Base-by-base conservation (phyloP, 192 early-diverging fungal genomes). In the Coemansia sp. region DNA sequence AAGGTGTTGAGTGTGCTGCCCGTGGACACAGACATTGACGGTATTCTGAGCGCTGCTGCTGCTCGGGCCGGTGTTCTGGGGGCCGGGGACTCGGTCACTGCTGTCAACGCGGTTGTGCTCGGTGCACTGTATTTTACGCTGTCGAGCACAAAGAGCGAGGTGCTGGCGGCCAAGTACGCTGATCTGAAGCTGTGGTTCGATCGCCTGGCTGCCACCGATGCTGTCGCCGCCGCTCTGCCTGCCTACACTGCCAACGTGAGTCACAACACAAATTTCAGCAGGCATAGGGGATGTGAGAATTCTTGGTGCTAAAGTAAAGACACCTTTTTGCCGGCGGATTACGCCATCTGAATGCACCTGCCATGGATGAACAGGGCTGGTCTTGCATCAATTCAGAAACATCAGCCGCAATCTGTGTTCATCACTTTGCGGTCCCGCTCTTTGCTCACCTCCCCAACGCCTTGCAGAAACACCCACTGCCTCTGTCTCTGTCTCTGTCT, bases 41-140 rank as follows among this genome's bases (percentile, higher is more conserved):
- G 25, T 13, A 37, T 64, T 3, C 43, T 75, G 28, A 39, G 60
- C 0, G 53, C 57, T 0, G 65, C 57, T 10, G 51, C 56, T 20
- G 25, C 47, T 29, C 54, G 48, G 28, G 24, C 35, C 20, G 42
- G 15, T 10, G 20, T 15, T 22, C 50, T 68, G 20, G 39, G 57
- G 36, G 20, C 33, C 15, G 47, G 29, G 36, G 32, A 35, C 46
- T n/a, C 53, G 8, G 50, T 44, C 28, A 55, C 57, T 22, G 66
- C 64, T 1, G 66, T 38, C 10, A 63, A 58, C 28, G 39, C 55
- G 0, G 77, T 73, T 11, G 14, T 74, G 9, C 52, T 78, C 23
- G 66, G 77, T 28, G 35, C 60, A 3, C 55, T 74, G 17, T 67
- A 74, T 56, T 67, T 53, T 29, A 55, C 64, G 9, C 43, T 78